Percentiles rank a stretch among this genome's conserved stretches.
Evolutionary conservation across 129 eudicot species (phyloP).

Genomic region (Oenanthe sinensis): DNA sequence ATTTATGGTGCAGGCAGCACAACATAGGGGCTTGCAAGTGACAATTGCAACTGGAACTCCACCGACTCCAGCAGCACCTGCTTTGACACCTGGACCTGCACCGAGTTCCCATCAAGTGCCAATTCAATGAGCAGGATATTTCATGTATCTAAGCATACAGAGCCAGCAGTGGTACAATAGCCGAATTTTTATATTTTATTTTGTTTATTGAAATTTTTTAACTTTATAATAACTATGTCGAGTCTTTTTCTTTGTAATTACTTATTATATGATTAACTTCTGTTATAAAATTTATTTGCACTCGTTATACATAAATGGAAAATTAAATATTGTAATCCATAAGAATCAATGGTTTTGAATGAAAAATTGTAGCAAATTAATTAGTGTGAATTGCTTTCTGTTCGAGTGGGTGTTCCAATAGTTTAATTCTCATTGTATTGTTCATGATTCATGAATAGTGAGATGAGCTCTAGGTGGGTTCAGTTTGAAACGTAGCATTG

Average conservation of each 20-base stretch:
- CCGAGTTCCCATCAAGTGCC: conserved; percentile 16
- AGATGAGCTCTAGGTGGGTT: too few relatives aligned
- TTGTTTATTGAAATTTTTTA: neutral
- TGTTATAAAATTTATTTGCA: neutral
- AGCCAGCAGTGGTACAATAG: neutral
- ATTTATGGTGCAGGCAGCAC: conserved; percentile 58
- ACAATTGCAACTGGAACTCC: conserved; percentile 39
- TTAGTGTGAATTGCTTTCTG: too few relatives aligned
- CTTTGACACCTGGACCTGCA: conserved; percentile 22
- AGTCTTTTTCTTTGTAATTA: neutral
- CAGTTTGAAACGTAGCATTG: too few relatives aligned
- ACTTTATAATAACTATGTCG: neutral
- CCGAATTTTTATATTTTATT: neutral
- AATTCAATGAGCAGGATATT: conserved; percentile 11
- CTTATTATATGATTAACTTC: neutral
- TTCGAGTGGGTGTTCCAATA: neutral
- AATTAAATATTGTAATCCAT: neutral
- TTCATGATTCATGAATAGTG: too few relatives aligned
- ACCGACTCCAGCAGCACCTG: conserved; percentile 18
- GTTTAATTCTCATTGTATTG: too few relatives aligned
- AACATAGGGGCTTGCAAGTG: conserved; percentile 60
- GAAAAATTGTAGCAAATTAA: neutral
- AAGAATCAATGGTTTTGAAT: neutral
- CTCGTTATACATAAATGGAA: neutral
- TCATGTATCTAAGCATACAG: neutral